These are phyloP conservation scores for Thraustotheca clavata DNA, from an alignment of 352 stramenopile genomes.

Conservation along the genomic window DNA sequence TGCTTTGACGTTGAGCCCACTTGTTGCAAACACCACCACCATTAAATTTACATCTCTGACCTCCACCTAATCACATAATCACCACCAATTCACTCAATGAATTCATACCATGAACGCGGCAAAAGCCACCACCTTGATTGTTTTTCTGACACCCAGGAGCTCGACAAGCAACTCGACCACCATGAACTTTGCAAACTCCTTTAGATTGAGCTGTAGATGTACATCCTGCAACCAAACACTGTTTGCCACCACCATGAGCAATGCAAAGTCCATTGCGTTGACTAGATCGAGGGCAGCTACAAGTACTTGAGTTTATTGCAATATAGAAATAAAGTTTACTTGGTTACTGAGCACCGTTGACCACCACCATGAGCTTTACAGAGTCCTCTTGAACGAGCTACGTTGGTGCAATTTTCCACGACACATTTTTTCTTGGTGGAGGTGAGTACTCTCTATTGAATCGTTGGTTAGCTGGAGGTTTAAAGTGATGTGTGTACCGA, in stretches of 20 bases:
- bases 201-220: slow-evolving; percentile 29
- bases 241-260: slow-evolving; percentile 54
- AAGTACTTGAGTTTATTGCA: slow-evolving; percentile 31
- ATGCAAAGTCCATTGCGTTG: slow-evolving; percentile 71
- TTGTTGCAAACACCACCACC: slow-evolving; percentile 53
- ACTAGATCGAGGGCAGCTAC: slow-evolving; percentile 66
- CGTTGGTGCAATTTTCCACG: slow-evolving; percentile 64
- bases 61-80: slow-evolving; percentile 23
- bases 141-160: slow-evolving; percentile 69
- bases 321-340: slow-evolving; percentile 23
- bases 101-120: slow-evolving; percentile 44
- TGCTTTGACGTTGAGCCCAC: slow-evolving; percentile 40
- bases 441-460: too few relatives aligned
- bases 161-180: slow-evolving; percentile 66
- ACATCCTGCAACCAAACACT: slow-evolving; percentile 66
- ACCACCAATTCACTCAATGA: background rate
- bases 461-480: too few relatives aligned
- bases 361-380: slow-evolving; percentile 75
- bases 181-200: slow-evolving; percentile 50
- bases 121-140: slow-evolving; percentile 74
- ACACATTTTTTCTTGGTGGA: slow-evolving; percentile 71
- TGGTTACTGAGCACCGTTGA: slow-evolving; percentile 48
- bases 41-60: slow-evolving; percentile 58
- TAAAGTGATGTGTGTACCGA: too few relatives aligned
- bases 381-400: slow-evolving; percentile 29